A percentile compares a stretch with the other conserved stretches of the same genome.
These are phyloP conservation scores for Rauvolfia tetraphylla DNA, from an alignment of 257 asterid species.

Conservation along the genomic window DNA sequence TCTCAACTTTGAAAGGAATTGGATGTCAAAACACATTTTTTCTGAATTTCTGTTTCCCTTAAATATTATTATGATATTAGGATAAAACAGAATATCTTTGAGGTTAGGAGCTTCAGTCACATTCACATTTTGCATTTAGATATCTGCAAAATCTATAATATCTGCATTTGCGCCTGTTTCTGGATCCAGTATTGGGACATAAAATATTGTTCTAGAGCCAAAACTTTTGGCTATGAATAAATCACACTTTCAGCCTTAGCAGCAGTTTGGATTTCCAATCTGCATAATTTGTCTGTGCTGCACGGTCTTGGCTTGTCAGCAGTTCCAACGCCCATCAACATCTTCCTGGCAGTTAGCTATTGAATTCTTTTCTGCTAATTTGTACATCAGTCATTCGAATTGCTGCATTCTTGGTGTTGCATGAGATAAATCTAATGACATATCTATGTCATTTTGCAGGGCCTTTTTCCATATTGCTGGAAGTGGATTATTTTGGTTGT, in stretches of 20 bases:
- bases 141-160: background rate
- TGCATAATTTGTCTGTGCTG: background rate
- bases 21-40: background rate
- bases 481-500: constrained; percentile 64
- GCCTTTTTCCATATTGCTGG: constrained; percentile 70
- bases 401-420: background rate
- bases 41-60: background rate
- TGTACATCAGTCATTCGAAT: background rate
- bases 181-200: background rate
- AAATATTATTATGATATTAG: background rate
- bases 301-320: background rate
- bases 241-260: background rate
- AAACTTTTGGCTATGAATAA: background rate
- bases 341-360: background rate
- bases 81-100: background rate
- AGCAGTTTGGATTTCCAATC: background rate
- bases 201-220: background rate
- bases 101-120: background rate
- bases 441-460: constrained; percentile 41
- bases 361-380: background rate
- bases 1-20: background rate
- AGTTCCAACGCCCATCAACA: background rate
- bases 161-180: background rate
- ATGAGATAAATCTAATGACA: background rate
- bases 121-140: background rate